phyloP scores from a whole-genome alignment of 768 basidiomycete species.

The Trametes maxima region DNA sequence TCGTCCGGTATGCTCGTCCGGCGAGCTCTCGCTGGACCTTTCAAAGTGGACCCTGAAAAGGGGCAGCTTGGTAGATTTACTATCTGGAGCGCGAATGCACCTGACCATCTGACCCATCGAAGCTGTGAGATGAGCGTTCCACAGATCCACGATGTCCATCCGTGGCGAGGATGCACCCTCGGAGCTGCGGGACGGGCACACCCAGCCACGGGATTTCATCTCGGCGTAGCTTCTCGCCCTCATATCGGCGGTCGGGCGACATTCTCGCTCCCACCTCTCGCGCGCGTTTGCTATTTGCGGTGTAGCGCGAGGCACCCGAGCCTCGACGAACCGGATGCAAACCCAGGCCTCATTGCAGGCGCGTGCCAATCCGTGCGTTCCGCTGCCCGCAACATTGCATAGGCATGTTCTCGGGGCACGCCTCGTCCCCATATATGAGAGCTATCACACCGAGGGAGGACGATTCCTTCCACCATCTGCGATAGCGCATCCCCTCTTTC shows the following conservation, averaged over 20 bases:
- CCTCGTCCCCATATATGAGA: constrained; percentile 4
- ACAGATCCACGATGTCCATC: neutral
- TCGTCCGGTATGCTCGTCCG: too few relatives aligned
- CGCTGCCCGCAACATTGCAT: constrained; percentile 18
- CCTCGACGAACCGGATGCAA: constrained; percentile 18
- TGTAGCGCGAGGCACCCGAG: constrained; percentile 13
- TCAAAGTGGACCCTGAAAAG: too few relatives aligned
- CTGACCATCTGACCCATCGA: neutral
- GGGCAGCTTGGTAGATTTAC: too few relatives aligned
- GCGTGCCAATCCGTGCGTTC: constrained; percentile 14
- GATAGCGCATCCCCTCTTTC: constrained; percentile 9
- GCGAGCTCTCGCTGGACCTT: too few relatives aligned
- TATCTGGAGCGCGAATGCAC: too few relatives aligned
- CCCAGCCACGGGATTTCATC: constrained; percentile 8
- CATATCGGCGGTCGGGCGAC: constrained; percentile 5
- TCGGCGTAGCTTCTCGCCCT: constrained; percentile 11
- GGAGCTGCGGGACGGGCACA: constrained; percentile 5
- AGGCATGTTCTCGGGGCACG: constrained; percentile 12
- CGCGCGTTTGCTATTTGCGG: neutral
- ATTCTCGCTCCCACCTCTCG: constrained; percentile 6
- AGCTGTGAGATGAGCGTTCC: neutral
- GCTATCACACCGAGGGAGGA: constrained; percentile 16
- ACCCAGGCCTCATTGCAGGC: constrained; percentile 23
- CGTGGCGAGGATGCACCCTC: constrained; percentile 8
- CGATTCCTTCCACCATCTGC: constrained; percentile 23